Percentiles rank a stretch among this genome's conserved stretches.
phyloP scores from a whole-genome alignment of 805 yeast species.

The Candida ipomoeae region DNA sequence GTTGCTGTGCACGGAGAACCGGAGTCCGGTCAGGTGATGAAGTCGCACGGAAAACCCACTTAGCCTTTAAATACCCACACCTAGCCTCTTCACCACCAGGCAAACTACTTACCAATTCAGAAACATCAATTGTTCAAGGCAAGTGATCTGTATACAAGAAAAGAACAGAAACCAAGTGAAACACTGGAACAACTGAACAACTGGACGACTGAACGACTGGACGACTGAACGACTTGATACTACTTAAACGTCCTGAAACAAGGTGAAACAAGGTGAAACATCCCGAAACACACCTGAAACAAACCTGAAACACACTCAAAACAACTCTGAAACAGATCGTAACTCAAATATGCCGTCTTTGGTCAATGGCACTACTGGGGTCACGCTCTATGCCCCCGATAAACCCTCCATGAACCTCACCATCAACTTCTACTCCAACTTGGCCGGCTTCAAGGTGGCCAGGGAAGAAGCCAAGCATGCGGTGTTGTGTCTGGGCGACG shows the following conservation, averaged over 20 bases:
- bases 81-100: too few relatives aligned
- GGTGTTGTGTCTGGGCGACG: conserved; percentile 23
- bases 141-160: too few relatives aligned
- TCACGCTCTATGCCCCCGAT: conserved; percentile 51
- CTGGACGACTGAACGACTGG: too few relatives aligned
- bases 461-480: conserved; percentile 17
- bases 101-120: too few relatives aligned
- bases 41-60: conserved; percentile 5
- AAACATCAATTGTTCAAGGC: too few relatives aligned
- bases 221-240: too few relatives aligned
- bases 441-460: conserved; percentile 31
- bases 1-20: conserved; percentile 7
- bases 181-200: too few relatives aligned
- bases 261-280: too few relatives aligned
- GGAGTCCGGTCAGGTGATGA: conserved; percentile 18
- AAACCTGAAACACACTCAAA: too few relatives aligned
- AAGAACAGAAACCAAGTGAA: too few relatives aligned
- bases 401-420: conserved; percentile 42
- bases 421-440: conserved; percentile 51
- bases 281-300: too few relatives aligned
- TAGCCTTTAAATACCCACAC: conserved; percentile 1
- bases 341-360: conserved; percentile 24
- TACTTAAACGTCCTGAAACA: too few relatives aligned
- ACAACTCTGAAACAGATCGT: background rate
- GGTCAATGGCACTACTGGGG: conserved; percentile 53